Evolutionary conservation across 1,284 basidiomycete species (phyloP).

Genomic region (Filobasidium uniguttulatum): DNA sequence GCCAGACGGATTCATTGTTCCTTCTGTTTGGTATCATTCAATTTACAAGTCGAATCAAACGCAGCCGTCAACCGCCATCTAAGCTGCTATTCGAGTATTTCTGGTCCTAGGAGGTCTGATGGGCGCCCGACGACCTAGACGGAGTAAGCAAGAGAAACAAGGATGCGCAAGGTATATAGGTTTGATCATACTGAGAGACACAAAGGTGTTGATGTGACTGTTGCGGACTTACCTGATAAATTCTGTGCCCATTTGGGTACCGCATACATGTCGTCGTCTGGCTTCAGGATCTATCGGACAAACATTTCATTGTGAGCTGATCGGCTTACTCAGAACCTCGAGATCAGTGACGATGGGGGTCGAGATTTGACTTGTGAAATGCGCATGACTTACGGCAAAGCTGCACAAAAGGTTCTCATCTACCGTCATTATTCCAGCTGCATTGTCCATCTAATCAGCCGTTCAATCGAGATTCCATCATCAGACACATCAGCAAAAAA

Average conservation of each 20-base stretch:
- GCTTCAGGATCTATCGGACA: neutral
- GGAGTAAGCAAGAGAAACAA: too few species aligned
- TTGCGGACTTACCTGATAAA: neutral
- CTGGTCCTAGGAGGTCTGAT: neutral
- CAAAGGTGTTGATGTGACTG: neutral
- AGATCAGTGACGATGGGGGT: too few species aligned
- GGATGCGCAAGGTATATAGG: too few species aligned
- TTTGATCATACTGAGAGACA: too few species aligned
- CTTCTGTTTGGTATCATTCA: neutral
- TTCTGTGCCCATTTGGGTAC: neutral
- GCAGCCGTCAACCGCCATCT: too few species aligned
- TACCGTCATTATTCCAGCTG: constrained; percentile 95
- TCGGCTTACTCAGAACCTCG: neutral
- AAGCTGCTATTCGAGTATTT: neutral
- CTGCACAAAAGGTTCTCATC: constrained; percentile 88
- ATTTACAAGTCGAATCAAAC: too few species aligned
- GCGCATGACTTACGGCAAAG: constrained; percentile 38
- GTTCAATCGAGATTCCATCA: neutral
- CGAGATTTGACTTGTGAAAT: too few species aligned
- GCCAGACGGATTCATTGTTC: neutral
- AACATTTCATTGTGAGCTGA: neutral
- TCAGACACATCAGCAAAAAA: neutral
- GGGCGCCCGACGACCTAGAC: neutral
- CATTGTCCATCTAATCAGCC: constrained; percentile 46
- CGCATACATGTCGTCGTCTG: neutral